phyloP scores from a whole-genome alignment of 106 monocot genomes.

The Iris macrosiphon region DNA sequence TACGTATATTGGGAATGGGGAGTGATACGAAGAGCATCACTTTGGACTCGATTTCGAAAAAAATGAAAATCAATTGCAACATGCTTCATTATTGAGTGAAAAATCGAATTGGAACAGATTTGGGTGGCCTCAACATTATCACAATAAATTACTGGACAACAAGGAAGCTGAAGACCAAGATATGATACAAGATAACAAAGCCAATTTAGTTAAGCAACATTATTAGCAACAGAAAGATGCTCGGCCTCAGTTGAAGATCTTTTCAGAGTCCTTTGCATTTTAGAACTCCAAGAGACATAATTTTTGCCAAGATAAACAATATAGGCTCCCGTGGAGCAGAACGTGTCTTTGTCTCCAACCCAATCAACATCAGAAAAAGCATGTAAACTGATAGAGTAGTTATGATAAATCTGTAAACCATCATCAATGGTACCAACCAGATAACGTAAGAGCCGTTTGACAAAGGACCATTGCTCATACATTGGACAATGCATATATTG shows the following conservation, averaged over 20 bases:
- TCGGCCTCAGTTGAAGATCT: slow-evolving; percentile 15
- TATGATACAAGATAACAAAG: neutral
- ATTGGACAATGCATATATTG: too few species aligned
- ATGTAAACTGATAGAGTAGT: too few species aligned
- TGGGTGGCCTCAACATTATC: slow-evolving; percentile 13
- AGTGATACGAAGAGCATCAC: neutral
- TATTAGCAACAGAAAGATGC: slow-evolving; percentile 1
- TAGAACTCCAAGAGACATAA: neutral
- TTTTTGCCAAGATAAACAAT: neutral
- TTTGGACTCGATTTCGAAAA: slow-evolving; percentile 1
- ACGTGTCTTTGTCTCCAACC: slow-evolving; percentile 3
- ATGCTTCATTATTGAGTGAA: slow-evolving; percentile 20
- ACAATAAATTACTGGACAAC: slow-evolving; percentile 3
- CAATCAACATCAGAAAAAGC: neutral
- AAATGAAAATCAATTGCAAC: slow-evolving; percentile 8
- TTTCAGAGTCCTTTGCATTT: slow-evolving; percentile 6
- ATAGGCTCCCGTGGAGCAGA: slow-evolving; percentile 5
- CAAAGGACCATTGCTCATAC: too few species aligned
- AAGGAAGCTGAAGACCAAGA: neutral
- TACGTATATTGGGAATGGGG: too few species aligned
- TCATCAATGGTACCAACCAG: too few species aligned
- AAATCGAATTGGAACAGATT: neutral
- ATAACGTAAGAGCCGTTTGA: too few species aligned
- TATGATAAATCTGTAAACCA: neutral
- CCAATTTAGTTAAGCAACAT: slow-evolving; percentile 9